phyloP scores from a whole-genome alignment of 768 basidiomycete species.

The Podaxis sp. region DNA sequence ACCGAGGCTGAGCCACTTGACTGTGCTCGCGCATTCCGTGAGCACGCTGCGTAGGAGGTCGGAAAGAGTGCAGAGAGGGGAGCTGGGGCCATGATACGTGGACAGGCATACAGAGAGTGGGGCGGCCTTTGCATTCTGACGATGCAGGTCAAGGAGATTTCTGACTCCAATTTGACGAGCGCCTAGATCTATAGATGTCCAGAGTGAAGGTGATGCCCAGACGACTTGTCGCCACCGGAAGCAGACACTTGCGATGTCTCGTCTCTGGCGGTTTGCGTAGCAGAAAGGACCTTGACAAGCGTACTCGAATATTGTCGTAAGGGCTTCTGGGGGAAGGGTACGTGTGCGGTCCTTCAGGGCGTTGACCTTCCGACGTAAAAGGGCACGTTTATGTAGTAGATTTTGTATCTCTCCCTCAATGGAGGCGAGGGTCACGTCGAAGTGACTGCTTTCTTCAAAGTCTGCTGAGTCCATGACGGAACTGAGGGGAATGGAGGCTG shows the following conservation, averaged over 20 bases:
- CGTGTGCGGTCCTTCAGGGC: background rate
- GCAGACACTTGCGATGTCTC: background rate
- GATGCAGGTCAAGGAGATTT: background rate
- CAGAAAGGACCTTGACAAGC: background rate
- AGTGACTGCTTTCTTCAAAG: too few relatives aligned
- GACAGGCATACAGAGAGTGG: background rate
- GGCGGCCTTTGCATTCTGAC: background rate
- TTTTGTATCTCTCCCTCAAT: too few relatives aligned
- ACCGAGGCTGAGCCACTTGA: background rate
- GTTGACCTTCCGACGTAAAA: background rate
- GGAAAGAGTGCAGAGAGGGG: background rate
- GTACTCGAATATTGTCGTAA: conserved; percentile 1
- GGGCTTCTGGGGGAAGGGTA: background rate
- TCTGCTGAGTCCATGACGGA: too few relatives aligned
- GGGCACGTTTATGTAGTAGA: background rate
- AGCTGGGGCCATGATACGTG: background rate
- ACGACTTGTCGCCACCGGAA: background rate
- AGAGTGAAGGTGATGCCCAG: background rate
- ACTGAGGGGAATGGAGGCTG: too few relatives aligned
- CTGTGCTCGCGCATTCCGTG: background rate
- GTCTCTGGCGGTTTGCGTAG: background rate
- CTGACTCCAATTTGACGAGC: background rate
- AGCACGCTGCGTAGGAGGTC: background rate
- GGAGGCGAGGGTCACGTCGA: too few relatives aligned
- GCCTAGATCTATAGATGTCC: background rate